Evolutionary conservation across 75 land plant genomes (phyloP).

Genomic region (Chamaecyparis obtusa): DNA sequence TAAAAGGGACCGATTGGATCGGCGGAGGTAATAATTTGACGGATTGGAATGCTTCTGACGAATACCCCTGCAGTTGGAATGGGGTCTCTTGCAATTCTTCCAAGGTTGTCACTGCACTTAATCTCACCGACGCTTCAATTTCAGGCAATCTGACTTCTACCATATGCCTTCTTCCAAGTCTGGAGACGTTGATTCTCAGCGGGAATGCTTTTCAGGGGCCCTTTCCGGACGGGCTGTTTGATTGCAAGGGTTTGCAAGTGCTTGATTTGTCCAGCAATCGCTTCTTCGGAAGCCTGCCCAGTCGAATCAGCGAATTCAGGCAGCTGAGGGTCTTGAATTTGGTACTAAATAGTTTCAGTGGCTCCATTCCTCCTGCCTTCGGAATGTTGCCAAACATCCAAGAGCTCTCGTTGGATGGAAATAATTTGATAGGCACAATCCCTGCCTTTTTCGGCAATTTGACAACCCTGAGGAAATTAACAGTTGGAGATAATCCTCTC

Average conservation of each 20-base stretch:
- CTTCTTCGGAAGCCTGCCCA: conserved; percentile 34
- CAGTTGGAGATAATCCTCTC: conserved; percentile 16
- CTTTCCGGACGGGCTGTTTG: conserved; percentile 37
- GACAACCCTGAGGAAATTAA: conserved; percentile 20
- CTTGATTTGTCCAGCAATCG: conserved; percentile 33
- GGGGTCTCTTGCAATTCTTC: conserved; percentile 55
- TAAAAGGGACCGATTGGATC: conserved; percentile 19
- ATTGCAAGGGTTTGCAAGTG: conserved; percentile 38
- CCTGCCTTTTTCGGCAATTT: conserved; percentile 23
- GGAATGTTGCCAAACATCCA: conserved; percentile 45
- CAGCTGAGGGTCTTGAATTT: conserved; percentile 47
- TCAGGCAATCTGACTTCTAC: conserved; percentile 1
- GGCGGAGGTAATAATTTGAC: conserved; percentile 29
- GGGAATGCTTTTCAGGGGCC: conserved; percentile 40
- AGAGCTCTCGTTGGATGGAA: conserved; percentile 2
- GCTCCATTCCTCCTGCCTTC: conserved; percentile 50
- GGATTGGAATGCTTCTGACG: conserved; percentile 43
- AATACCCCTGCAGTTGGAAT: conserved; percentile 68
- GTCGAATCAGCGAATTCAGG: conserved; percentile 36
- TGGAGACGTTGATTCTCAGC: conserved; percentile 8
- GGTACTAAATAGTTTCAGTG: conserved; percentile 49
- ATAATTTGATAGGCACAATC: neutral
- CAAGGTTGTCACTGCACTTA: neutral
- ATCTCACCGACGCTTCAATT: neutral
- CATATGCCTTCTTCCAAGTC: conserved; percentile 7